phyloP scores from a whole-genome alignment of 169 alveolate genomes.

The Cryptosporidium viatorum region DNA sequence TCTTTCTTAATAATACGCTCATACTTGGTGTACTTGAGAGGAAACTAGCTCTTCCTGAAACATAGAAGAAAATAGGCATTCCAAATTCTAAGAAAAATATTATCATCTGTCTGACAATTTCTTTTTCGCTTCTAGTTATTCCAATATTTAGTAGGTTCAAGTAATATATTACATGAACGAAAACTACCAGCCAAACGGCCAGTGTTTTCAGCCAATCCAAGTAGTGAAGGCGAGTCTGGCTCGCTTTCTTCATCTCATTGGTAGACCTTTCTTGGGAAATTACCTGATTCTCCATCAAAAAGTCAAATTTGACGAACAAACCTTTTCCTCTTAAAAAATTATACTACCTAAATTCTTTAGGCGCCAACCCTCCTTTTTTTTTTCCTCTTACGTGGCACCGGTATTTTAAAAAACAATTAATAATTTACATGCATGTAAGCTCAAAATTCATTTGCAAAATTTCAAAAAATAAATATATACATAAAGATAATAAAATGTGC shows the following conservation, averaged over 20 bases:
- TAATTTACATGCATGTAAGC: conserved; percentile 42
- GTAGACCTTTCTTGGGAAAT: conserved; percentile 1
- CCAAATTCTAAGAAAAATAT: conserved; percentile 65
- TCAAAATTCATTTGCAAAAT: neutral
- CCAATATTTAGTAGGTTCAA: conserved; percentile 24
- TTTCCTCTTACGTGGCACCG: conserved; percentile 70
- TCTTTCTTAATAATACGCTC: conserved; percentile 1
- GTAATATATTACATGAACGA: conserved; percentile 66
- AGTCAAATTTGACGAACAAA: conserved; percentile 12
- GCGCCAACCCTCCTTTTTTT: conserved; percentile 63
- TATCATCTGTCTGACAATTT: conserved; percentile 30
- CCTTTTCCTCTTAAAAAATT: conserved; percentile 6
- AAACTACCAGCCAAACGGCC: conserved; percentile 71
- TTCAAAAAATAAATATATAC: neutral
- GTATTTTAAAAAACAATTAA: neutral
- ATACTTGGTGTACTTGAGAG: conserved; percentile 26
- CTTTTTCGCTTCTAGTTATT: conserved; percentile 37
- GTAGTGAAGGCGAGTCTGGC: conserved; percentile 22
- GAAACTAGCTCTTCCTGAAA: conserved; percentile 66
- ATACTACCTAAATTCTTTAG: conserved; percentile 19
- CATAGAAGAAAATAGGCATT: conserved; percentile 67
- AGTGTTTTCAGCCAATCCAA: conserved; percentile 73
- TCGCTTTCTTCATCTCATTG: conserved; percentile 16
- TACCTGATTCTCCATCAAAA: conserved; percentile 46
- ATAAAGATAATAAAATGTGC: neutral